Evolutionary conservation across 2,329 filamentous ascomycete genomes (phyloP).

Genomic region (Chaetomiaceae sp.): DNA sequence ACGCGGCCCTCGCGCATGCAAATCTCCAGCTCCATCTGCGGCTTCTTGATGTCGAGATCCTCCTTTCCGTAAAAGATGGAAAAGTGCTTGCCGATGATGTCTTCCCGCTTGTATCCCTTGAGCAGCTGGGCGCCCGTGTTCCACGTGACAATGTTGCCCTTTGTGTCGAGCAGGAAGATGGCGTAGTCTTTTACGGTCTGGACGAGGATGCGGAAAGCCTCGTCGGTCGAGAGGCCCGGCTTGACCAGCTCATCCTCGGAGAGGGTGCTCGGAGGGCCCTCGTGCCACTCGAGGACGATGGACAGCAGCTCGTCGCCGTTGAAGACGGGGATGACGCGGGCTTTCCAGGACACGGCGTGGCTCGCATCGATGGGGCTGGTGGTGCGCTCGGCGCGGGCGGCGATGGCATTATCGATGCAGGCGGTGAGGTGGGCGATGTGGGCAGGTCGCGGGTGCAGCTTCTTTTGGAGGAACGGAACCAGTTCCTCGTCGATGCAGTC

Average conservation of each 20-base stretch:
- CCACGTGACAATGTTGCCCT: slow-evolving; percentile 54
- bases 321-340: slow-evolving; percentile 33
- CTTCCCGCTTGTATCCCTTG: slow-evolving; percentile 51
- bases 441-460: slow-evolving; percentile 25
- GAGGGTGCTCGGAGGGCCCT: slow-evolving; percentile 10
- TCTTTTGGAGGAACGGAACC: slow-evolving; percentile 27
- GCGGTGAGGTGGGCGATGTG: slow-evolving; percentile 27
- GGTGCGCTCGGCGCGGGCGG: slow-evolving; percentile 26
- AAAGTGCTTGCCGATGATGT: slow-evolving; percentile 56
- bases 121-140: slow-evolving; percentile 52
- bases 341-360: slow-evolving; percentile 29
- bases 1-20: slow-evolving; percentile 52
- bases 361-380: slow-evolving; percentile 21
- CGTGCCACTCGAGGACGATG: slow-evolving; percentile 33
- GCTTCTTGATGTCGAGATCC: slow-evolving; percentile 46
- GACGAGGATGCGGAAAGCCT: slow-evolving; percentile 54
- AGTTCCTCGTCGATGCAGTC: slow-evolving; percentile 30
- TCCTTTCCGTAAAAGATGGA: slow-evolving; percentile 52
- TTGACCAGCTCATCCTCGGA: slow-evolving; percentile 23
- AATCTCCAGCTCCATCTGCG: slow-evolving; percentile 46
- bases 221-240: slow-evolving; percentile 33
- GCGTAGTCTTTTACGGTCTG: slow-evolving; percentile 59
- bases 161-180: slow-evolving; percentile 57
- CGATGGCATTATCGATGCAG: slow-evolving; percentile 31
- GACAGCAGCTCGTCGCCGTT: slow-evolving; percentile 29